A percentile compares a stretch with the other conserved stretches of the same genome.
phyloP scores from a whole-genome alignment of 768 basidiomycete genomes.

The Mycena olivaceomarginata region DNA sequence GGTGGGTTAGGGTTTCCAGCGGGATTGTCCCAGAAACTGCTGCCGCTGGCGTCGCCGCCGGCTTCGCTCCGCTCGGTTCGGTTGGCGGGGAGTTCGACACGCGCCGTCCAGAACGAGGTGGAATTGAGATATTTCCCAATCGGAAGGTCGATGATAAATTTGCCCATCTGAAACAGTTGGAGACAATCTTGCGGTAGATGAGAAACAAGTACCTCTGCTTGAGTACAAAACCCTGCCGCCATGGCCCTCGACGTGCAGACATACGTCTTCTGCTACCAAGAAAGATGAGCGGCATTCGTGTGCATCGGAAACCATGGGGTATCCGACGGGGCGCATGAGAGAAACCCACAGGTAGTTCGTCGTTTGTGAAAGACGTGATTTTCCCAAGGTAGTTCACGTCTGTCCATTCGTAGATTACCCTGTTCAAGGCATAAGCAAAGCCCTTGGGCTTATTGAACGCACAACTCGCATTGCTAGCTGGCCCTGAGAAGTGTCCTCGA shows the following conservation, averaged over 20 bases:
- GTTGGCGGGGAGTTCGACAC: slow-evolving; percentile 76
- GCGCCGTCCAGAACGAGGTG: slow-evolving; percentile 93
- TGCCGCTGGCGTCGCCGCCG: slow-evolving; percentile 45
- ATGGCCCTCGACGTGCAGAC: slow-evolving; percentile 93
- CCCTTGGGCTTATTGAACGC: too few species aligned
- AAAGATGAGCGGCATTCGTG: slow-evolving; percentile 42
- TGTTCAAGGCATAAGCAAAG: too few species aligned
- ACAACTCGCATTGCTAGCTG: slow-evolving; percentile 81
- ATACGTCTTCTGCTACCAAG: slow-evolving; percentile 87
- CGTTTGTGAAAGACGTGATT: slow-evolving; percentile 71
- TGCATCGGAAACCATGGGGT: background rate
- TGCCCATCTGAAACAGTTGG: slow-evolving; percentile 71
- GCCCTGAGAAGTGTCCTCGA: slow-evolving; percentile 85
- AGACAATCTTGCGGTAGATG: background rate
- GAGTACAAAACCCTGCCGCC: slow-evolving; percentile 80
- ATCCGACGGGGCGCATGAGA: background rate
- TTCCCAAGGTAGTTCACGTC: slow-evolving; percentile 92
- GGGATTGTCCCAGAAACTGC: slow-evolving; percentile 76
- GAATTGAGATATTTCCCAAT: slow-evolving; percentile 74
- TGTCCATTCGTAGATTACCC: slow-evolving; percentile 93
- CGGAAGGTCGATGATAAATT: slow-evolving; percentile 91
- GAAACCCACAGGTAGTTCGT: slow-evolving; percentile 78
- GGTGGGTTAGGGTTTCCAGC: slow-evolving; percentile 76
- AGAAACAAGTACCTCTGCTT: slow-evolving; percentile 58
- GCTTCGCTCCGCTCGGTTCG: slow-evolving; percentile 51